phyloP scores from a whole-genome alignment of 148 eudicot species.

The Drosera capensis region DNA sequence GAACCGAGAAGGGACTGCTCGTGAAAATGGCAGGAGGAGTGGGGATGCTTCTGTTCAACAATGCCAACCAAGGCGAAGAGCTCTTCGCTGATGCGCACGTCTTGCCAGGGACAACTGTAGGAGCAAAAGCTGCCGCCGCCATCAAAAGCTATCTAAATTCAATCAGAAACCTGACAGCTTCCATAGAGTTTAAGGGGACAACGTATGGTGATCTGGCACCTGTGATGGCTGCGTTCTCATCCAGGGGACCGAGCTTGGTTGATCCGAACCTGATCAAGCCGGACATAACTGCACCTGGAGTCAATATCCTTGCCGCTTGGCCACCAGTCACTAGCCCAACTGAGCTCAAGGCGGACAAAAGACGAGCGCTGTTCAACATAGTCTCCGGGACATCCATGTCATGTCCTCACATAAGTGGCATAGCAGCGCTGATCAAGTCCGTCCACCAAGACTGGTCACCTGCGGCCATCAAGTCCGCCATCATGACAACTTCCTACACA shows the following conservation, averaged over 20 bases:
- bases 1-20: conserved; percentile 36
- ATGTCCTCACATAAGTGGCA: conserved; percentile 60
- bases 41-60: conserved; percentile 50
- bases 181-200: conserved; percentile 32
- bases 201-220: conserved; percentile 37
- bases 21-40: conserved; percentile 59
- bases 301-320: conserved; percentile 66
- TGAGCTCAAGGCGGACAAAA: conserved; percentile 27
- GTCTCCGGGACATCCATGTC: conserved; percentile 78
- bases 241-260: conserved; percentile 50
- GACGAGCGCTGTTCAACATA: conserved; percentile 43
- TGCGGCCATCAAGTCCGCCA: conserved; percentile 56
- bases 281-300: conserved; percentile 60
- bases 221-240: conserved; percentile 53
- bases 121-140: conserved; percentile 26
- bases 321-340: conserved; percentile 47
- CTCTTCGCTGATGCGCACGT: conserved; percentile 53
- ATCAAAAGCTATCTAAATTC: conserved; percentile 20
- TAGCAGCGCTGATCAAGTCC: conserved; percentile 45
- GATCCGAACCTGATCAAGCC: conserved; percentile 58
- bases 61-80: conserved; percentile 35
- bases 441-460: conserved; percentile 57
- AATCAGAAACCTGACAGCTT: conserved; percentile 23
- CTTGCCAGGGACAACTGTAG: conserved; percentile 40
- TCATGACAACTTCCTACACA: conserved; percentile 53